Base-by-base conservation (phyloP, 2,329 filamentous ascomycete genomes). In the Ophiostoma sp. region DNA sequence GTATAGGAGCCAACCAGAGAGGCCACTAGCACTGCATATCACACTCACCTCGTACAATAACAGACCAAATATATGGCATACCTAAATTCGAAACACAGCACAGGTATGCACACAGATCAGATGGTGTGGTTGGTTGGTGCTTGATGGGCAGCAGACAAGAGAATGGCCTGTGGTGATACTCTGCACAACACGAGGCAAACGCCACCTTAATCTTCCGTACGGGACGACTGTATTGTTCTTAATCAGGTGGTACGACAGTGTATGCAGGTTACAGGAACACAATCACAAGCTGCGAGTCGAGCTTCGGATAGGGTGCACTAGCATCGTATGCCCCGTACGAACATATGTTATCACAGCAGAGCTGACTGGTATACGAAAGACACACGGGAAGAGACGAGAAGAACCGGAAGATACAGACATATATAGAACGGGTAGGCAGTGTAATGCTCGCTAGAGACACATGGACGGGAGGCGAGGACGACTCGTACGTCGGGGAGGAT, bases 171-270 rank as follows among this genome's bases (percentile, higher is more conserved):
- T 69, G 58, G 49, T 47, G 55, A 64, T 58, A 6, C 40, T 44
- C n/a, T 62, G 65, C 65, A 67, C 68, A 12, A 69, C 68, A 67
- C 65, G 64, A 44, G 47, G 66, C 66, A 67, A 67, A 70, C 69
- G 69, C 69, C 69, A 70, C 69, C 66, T 70, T 70, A 67, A 70
- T 70, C 66, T 70, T 68, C 69, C 69, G 69, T 70, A 66, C 64
- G 64, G 66, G 68, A 27, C 27, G 27, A 69, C 60, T 47, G 60
- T 55, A 18, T 55, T 4, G 58, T 40, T 38, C 4, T 12, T 16
- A 44, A 42, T 44, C 42, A 47, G 36, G 40, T 45, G 11, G 18
- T 44, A 42, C 5, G 14, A 47, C 38, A n/a, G 11, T 41, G 12
- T 40, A 9, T 16, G 41, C 4, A 40, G 27, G 52, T 27, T 40